Conservation (phyloP, 2,329 filamentous ascomycete species). For the Phialophora verrucosa region DNA sequence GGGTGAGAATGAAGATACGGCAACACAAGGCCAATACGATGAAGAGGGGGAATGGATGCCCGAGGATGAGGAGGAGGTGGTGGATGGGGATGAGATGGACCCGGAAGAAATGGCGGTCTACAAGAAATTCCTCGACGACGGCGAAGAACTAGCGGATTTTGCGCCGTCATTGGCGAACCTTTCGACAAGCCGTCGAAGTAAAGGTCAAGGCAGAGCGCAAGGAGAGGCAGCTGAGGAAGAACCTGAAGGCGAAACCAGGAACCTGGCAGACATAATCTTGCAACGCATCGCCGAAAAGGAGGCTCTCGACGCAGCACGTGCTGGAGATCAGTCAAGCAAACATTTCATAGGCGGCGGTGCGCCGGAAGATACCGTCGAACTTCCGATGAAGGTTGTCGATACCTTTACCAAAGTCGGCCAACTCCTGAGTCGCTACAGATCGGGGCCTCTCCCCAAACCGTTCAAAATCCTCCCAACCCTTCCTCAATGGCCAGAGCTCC, state of each 20-base stretch:
- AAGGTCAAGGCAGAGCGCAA: neutral
- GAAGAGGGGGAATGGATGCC: slow-evolving; percentile 74
- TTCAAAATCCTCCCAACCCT: slow-evolving; percentile 96
- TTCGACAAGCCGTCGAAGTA: slow-evolving; percentile 43
- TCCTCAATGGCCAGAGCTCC: slow-evolving; percentile 87
- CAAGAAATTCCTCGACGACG: slow-evolving; percentile 80
- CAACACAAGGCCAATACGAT: slow-evolving; percentile 62
- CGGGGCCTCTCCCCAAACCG: slow-evolving; percentile 93
- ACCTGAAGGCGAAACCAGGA: slow-evolving; percentile 61
- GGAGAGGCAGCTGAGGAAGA: slow-evolving; percentile 38
- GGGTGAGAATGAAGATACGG: slow-evolving; percentile 51
- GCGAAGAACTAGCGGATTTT: slow-evolving; percentile 55
- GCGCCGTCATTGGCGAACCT: slow-evolving; percentile 36
- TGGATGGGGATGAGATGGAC: slow-evolving; percentile 74
- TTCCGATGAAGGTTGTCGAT: slow-evolving; percentile 90
- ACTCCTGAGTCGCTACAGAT: slow-evolving; percentile 90
- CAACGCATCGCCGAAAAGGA: slow-evolving; percentile 94
- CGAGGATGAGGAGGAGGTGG: slow-evolving; percentile 62
- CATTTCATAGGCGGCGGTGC: slow-evolving; percentile 58
- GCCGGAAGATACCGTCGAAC: slow-evolving; percentile 79
- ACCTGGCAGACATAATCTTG: slow-evolving; percentile 90
- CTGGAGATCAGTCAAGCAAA: slow-evolving; percentile 44
- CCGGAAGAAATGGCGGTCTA: slow-evolving; percentile 88
- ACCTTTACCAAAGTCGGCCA: slow-evolving; percentile 76
- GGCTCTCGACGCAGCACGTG: slow-evolving; percentile 57